Evolutionary conservation across 768 basidiomycete species (phyloP).

Genomic region (Tephrocybe sp.): DNA sequence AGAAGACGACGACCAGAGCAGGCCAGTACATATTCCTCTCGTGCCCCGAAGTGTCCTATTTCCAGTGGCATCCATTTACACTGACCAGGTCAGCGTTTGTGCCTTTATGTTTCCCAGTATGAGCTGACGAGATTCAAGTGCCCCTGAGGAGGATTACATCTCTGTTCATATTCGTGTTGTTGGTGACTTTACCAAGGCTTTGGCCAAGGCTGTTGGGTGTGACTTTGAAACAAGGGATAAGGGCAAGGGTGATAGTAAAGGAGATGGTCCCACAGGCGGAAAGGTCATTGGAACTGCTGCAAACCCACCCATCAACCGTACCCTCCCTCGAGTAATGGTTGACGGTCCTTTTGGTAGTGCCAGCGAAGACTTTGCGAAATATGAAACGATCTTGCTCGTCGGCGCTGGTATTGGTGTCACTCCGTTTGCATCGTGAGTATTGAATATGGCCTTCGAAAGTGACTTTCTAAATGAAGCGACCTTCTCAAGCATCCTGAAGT

Average conservation of each 20-base stretch:
- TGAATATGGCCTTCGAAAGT: neutral
- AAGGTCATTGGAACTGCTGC: conserved; percentile 59
- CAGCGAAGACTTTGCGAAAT: conserved; percentile 89
- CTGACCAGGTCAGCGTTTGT: conserved; percentile 63
- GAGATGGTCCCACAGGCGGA: conserved; percentile 46
- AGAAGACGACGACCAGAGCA: conserved; percentile 77
- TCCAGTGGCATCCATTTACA: conserved; percentile 98
- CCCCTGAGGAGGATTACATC: conserved; percentile 94
- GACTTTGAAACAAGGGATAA: conserved; percentile 69
- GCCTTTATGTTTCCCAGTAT: conserved; percentile 2
- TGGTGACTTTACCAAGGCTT: conserved; percentile 88
- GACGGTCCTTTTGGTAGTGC: conserved; percentile 96
- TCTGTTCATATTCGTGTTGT: conserved; percentile 90
- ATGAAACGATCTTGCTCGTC: conserved; percentile 84
- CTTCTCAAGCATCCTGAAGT: conserved; percentile 70
- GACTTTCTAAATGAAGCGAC: neutral
- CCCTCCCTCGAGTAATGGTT: conserved; percentile 91
- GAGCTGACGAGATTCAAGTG: conserved; percentile 39
- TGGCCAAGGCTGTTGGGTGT: conserved; percentile 83
- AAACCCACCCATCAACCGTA: conserved; percentile 64
- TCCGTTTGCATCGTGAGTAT: conserved; percentile 87
- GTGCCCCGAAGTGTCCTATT: conserved; percentile 91
- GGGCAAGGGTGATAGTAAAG: conserved; percentile 46
- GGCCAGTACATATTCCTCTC: conserved; percentile 94
- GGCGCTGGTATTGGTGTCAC: conserved; percentile 97